Conservation (phyloP, 805 yeast species). For the Metschnikowia vanudenii region DNA sequence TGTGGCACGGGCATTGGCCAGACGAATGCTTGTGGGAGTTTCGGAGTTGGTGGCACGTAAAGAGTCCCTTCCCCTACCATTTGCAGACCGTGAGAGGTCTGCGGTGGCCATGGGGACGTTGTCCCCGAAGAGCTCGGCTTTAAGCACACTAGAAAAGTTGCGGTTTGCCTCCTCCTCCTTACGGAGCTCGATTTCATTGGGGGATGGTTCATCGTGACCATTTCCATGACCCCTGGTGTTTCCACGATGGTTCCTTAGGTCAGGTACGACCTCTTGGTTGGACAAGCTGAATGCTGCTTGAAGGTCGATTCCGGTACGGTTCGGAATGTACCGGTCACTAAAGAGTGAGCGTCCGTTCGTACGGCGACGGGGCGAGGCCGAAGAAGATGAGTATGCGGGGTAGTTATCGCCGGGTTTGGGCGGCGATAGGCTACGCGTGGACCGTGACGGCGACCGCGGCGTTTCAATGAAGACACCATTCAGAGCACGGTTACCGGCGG, state of each 20-base stretch:
- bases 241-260: slow-evolving; percentile 24
- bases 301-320: slow-evolving; percentile 78
- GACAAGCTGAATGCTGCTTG: slow-evolving; percentile 77
- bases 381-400: slow-evolving; percentile 26
- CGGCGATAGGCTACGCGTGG: slow-evolving; percentile 39
- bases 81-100: slow-evolving; percentile 20
- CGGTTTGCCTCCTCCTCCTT: slow-evolving; percentile 81
- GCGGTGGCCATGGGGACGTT: slow-evolving; percentile 59
- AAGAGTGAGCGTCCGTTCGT: slow-evolving; percentile 50
- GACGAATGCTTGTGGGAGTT: neutral
- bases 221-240: slow-evolving; percentile 13
- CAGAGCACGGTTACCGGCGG: neutral
- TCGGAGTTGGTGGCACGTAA: neutral
- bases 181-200: slow-evolving; percentile 63
- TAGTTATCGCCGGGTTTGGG: slow-evolving; percentile 32
- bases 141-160: slow-evolving; percentile 80
- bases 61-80: neutral
- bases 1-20: neutral
- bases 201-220: slow-evolving; percentile 26
- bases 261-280: slow-evolving; percentile 43
- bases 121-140: slow-evolving; percentile 90
- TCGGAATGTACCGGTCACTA: slow-evolving; percentile 87
- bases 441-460: slow-evolving; percentile 43
- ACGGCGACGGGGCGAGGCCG: slow-evolving; percentile 48
- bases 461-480: slow-evolving; percentile 24